Conservation (phyloP, 768 basidiomycete species). For the Dioszegia hungarica region DNA sequence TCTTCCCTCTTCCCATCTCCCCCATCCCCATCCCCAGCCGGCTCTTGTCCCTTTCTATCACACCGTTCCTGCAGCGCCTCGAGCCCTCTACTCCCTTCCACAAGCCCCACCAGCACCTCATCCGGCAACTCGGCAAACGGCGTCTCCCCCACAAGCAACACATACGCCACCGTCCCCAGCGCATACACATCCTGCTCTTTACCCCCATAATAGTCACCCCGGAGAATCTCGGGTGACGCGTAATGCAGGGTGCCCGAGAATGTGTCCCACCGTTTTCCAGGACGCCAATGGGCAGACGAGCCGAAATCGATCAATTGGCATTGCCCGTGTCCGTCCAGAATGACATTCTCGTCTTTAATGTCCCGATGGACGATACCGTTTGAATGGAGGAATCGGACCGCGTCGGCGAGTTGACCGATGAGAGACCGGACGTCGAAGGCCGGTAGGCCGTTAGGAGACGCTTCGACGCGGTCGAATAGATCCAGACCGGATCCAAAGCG, state of each 20-base stretch:
- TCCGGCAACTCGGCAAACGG: constrained; percentile 54
- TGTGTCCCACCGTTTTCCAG: constrained; percentile 52
- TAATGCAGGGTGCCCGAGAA: constrained; percentile 63
- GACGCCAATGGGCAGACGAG: constrained; percentile 56
- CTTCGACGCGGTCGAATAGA: constrained; percentile 92
- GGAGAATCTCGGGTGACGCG: constrained; percentile 91
- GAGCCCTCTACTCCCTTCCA: constrained; percentile 42
- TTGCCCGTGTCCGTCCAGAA: constrained; percentile 60
- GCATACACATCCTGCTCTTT: constrained; percentile 99
- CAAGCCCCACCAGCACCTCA: constrained; percentile 80
- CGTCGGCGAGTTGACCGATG: constrained; percentile 90
- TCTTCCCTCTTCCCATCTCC: constrained; percentile 55
- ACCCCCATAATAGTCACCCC: constrained; percentile 89
- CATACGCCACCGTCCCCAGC: constrained; percentile 92
- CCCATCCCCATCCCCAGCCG: constrained; percentile 58
- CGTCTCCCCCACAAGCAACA: constrained; percentile 61
- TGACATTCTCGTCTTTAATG: constrained; percentile 89
- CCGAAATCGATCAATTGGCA: constrained; percentile 97
- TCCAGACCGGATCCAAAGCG: constrained; percentile 60
- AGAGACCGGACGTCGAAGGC: constrained; percentile 70
- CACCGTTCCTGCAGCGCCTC: constrained; percentile 55
- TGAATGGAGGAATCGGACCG: constrained; percentile 76
- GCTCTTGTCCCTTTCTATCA: constrained; percentile 58
- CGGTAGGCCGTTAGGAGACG: constrained; percentile 77
- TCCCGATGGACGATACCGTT: constrained; percentile 96